Percentiles rank a stretch among this genome's conserved stretches.
Evolutionary conservation across 768 basidiomycete genomes (phyloP).

Genomic region (Agaricus subrufescens): DNA sequence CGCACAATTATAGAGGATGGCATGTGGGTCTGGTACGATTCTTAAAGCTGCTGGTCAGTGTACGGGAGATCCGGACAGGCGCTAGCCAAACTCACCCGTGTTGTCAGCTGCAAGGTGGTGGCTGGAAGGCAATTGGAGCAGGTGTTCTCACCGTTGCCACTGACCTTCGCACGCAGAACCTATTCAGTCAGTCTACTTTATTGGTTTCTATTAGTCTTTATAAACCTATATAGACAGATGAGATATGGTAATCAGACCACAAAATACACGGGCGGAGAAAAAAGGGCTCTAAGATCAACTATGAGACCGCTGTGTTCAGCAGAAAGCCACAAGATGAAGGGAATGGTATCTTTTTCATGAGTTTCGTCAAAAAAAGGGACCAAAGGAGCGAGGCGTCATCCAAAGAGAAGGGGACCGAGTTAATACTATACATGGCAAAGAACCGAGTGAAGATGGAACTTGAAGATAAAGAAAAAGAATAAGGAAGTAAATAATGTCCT

Average conservation of each 20-base stretch:
- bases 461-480: conserved; percentile 2
- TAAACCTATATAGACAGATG: not conserved
- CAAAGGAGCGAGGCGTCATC: not conserved
- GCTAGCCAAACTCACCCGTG: not conserved
- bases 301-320: not conserved
- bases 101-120: not conserved
- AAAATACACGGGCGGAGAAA: not conserved
- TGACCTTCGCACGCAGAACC: conserved; percentile 9
- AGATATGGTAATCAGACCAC: not conserved
- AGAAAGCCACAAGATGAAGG: not conserved
- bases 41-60: not conserved
- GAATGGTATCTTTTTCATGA: conserved; percentile 5
- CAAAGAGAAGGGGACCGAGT: not conserved
- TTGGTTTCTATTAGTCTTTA: not conserved
- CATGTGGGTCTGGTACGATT: not conserved
- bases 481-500: not conserved
- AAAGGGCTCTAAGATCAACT: conserved; percentile 3
- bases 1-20: not conserved
- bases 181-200: conserved; percentile 3
- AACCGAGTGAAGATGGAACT: not conserved
- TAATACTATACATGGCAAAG: conserved; percentile 3
- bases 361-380: not conserved
- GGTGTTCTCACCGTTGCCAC: not conserved
- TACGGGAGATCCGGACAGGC: not conserved
- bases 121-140: not conserved